These are phyloP conservation scores for Podaxis rugospora DNA, from an alignment of 768 basidiomycete species.

Conservation along the genomic window DNA sequence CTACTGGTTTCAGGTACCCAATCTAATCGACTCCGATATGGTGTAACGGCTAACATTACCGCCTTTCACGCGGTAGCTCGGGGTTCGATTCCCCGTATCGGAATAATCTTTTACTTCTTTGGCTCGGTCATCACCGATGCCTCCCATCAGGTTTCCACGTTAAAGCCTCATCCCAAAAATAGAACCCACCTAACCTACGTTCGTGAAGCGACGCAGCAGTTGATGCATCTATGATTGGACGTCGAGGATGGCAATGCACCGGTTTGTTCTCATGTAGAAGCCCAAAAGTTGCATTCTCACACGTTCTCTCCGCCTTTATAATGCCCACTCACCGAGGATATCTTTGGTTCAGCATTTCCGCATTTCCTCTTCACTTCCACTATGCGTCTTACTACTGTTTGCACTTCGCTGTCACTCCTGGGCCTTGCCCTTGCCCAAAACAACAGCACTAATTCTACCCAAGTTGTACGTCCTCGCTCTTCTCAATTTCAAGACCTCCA, in stretches of 20 bases:
- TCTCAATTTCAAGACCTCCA: neutral
- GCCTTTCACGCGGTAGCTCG: conserved; percentile 43
- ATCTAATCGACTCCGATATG: conserved; percentile 29
- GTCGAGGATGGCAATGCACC: neutral
- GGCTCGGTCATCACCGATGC: neutral
- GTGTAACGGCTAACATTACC: conserved; percentile 58
- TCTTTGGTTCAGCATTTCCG: neutral
- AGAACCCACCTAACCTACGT: neutral
- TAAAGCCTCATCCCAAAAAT: neutral
- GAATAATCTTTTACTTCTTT: conserved; percentile 10
- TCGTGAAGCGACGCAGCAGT: neutral
- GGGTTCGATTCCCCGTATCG: conserved; percentile 30
- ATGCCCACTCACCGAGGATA: neutral
- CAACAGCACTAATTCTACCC: neutral
- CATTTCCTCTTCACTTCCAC: neutral
- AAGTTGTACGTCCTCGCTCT: neutral
- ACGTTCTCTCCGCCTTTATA: conserved; percentile 2
- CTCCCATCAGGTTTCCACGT: neutral
- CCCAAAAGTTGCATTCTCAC: neutral
- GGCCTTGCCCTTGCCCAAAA: conserved; percentile 9
- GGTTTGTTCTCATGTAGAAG: neutral
- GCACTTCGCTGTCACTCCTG: neutral
- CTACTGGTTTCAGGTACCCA: neutral
- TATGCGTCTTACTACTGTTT: conserved; percentile 4
- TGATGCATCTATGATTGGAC: neutral